Percentiles rank a stretch among this genome's conserved stretches.
Conservation (phyloP, 225 moss, liverwort and hornwort species). For the Polytrichum formosum region DNA sequence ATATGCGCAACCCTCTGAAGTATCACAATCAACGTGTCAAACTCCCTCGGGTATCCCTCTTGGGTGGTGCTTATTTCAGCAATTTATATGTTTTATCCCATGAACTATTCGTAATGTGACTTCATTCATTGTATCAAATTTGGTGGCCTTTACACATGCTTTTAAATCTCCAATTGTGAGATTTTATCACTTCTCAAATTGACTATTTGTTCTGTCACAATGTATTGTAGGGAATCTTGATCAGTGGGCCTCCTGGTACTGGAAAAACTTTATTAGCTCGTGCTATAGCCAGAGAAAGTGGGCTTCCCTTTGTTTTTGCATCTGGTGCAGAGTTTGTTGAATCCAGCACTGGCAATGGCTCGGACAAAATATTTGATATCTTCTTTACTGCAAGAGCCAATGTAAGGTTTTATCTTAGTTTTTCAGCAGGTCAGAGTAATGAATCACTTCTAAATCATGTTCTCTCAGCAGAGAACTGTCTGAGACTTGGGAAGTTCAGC, state of each 20-base stretch:
- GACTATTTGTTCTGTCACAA: slow-evolving; percentile 9
- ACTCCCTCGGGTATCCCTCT: slow-evolving; percentile 76
- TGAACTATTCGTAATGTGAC: too few relatives aligned
- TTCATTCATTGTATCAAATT: too few relatives aligned
- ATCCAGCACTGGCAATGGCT: slow-evolving; percentile 85
- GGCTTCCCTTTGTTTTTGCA: slow-evolving; percentile 97
- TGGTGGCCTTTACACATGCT: too few relatives aligned
- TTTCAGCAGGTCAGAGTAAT: not conserved
- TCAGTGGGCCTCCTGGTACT: slow-evolving; percentile 98
- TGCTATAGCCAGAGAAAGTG: slow-evolving; percentile 99
- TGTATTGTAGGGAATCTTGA: slow-evolving; percentile 74
- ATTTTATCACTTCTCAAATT: too few relatives aligned
- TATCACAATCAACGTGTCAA: slow-evolving; percentile 69
- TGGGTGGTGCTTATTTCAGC: slow-evolving; percentile 1
- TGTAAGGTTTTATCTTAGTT: slow-evolving; percentile 37
- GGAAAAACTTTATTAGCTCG: slow-evolving; percentile 96
- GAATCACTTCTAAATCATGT: not conserved
- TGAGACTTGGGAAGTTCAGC: not conserved
- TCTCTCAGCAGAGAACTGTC: too few relatives aligned
- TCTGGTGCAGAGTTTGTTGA: slow-evolving; percentile 99
- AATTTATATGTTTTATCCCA: not conserved
- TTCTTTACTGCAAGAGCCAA: slow-evolving; percentile 99
- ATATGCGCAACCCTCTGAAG: slow-evolving; percentile 97
- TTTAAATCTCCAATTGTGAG: too few relatives aligned
- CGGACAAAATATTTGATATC: slow-evolving; percentile 95